These are phyloP conservation scores for Yamadazyma membranifaciens DNA, from an alignment of 1,139 yeast genomes.

Conservation along the genomic window DNA sequence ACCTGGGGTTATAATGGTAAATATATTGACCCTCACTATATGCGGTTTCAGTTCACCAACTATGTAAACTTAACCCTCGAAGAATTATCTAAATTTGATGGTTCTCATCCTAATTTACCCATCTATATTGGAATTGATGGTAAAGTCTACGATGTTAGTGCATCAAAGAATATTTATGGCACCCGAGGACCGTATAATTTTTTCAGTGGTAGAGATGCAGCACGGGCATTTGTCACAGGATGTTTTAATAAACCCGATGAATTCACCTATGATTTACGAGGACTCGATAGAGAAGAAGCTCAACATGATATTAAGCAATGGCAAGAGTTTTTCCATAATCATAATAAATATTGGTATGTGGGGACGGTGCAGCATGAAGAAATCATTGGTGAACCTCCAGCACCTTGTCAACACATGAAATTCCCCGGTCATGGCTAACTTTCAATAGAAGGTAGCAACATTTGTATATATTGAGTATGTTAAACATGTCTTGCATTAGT, in stretches of 20 bases:
- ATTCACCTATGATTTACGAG: conserved; percentile 69
- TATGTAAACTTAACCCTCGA: conserved; percentile 38
- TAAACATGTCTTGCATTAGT: conserved; percentile 29
- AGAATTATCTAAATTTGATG: conserved; percentile 54
- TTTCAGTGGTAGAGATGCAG: conserved; percentile 69
- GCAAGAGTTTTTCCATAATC: conserved; percentile 51
- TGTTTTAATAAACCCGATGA: conserved; percentile 60
- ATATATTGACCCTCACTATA: conserved; percentile 46
- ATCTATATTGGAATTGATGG: conserved; percentile 68
- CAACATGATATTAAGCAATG: conserved; percentile 37
- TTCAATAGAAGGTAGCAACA: not conserved
- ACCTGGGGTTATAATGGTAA: conserved; percentile 59
- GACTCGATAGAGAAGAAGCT: conserved; percentile 42
- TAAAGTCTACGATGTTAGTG: conserved; percentile 65
- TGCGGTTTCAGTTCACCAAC: conserved; percentile 22
- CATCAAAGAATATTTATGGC: conserved; percentile 57
- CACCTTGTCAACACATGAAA: conserved; percentile 35
- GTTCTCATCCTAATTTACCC: conserved; percentile 49
- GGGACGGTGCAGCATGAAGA: conserved; percentile 51
- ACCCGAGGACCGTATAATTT: conserved; percentile 61
- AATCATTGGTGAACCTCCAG: conserved; percentile 35
- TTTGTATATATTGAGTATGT: not conserved
- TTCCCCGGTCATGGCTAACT: conserved; percentile 22
- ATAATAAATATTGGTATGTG: conserved; percentile 59
- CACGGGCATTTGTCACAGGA: conserved; percentile 77